Percentiles rank a stretch among this genome's conserved stretches.
These are phyloP conservation scores for Fimicolochytrium jonesii DNA, from an alignment of 192 early-diverging fungal genomes.

Conservation along the genomic window DNA sequence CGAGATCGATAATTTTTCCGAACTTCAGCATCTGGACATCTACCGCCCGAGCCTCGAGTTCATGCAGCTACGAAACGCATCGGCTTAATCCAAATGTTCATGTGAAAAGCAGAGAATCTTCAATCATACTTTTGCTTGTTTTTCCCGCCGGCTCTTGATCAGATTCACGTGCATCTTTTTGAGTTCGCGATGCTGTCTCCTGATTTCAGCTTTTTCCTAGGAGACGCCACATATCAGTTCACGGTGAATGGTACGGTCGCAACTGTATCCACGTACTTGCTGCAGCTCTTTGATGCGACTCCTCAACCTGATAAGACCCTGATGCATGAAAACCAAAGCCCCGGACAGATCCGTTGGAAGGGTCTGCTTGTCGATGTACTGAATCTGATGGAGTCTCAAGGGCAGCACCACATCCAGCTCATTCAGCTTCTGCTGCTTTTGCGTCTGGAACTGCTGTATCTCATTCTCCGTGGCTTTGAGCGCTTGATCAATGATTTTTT, in stretches of 20 bases:
- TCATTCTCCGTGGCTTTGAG: slow-evolving; percentile 49
- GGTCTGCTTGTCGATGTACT: slow-evolving; percentile 43
- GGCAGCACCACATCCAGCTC: slow-evolving; percentile 60
- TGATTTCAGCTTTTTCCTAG: slow-evolving; percentile 61
- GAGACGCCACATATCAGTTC: not conserved
- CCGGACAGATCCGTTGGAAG: slow-evolving; percentile 44
- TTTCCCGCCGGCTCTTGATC: slow-evolving; percentile 54
- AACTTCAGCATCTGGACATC: slow-evolving; percentile 69
- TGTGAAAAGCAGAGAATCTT: slow-evolving; percentile 3
- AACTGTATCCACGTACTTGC: slow-evolving; percentile 26
- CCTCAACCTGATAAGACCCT: slow-evolving; percentile 44
- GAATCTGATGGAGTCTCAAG: slow-evolving; percentile 51
- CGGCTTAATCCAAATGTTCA: slow-evolving; percentile 13
- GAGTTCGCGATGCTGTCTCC: slow-evolving; percentile 58
- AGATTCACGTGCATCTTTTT: slow-evolving; percentile 54
- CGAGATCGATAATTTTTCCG: slow-evolving; percentile 58
- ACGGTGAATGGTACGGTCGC: not conserved
- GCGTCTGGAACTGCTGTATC: slow-evolving; percentile 67
- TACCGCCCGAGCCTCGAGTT: slow-evolving; percentile 41
- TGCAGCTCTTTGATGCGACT: slow-evolving; percentile 56
- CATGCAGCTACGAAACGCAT: slow-evolving; percentile 40
- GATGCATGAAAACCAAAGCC: slow-evolving; percentile 51
- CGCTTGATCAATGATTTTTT: slow-evolving; percentile 50
- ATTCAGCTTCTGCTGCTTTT: slow-evolving; percentile 62
- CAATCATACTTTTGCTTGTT: slow-evolving; percentile 40